Evolutionary conservation across 495 filamentous ascomycete species (phyloP).

Genomic region (Aspergillus campestris): DNA sequence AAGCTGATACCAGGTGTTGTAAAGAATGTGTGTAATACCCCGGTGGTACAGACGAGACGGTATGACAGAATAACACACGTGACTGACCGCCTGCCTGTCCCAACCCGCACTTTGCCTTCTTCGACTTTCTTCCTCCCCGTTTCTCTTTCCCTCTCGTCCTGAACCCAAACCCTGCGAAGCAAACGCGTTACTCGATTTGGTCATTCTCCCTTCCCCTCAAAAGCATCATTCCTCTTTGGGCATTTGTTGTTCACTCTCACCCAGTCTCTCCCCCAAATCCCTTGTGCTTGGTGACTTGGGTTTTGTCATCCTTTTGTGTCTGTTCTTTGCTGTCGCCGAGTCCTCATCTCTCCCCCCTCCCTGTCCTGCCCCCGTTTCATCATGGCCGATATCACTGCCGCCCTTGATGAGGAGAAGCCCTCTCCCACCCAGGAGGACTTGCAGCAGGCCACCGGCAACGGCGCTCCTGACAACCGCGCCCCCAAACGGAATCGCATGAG

Average conservation of each 20-base stretch:
- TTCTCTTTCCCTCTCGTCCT: slow-evolving; percentile 29
- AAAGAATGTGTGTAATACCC: too few species aligned
- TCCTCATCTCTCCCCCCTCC: neutral
- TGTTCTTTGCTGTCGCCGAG: neutral
- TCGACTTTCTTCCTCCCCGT: slow-evolving; percentile 27
- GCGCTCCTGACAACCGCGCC: slow-evolving; percentile 63
- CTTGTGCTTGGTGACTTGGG: slow-evolving; percentile 5
- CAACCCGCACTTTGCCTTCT: slow-evolving; percentile 35
- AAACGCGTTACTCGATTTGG: slow-evolving; percentile 50
- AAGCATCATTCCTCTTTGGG: slow-evolving; percentile 44
- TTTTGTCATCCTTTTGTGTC: slow-evolving; percentile 6
- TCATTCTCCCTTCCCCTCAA: slow-evolving; percentile 32
- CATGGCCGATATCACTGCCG: slow-evolving; percentile 41
- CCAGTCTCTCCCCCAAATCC: slow-evolving; percentile 15
- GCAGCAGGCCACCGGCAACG: slow-evolving; percentile 41
- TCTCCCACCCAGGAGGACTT: slow-evolving; percentile 45
- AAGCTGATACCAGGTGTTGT: too few species aligned
- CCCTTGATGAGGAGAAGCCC: slow-evolving; percentile 36
- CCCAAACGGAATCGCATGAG: slow-evolving; percentile 82
- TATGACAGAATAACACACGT: slow-evolving; percentile 12
- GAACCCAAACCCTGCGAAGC: slow-evolving; percentile 35
- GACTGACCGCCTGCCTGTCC: slow-evolving; percentile 35
- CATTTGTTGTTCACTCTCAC: slow-evolving; percentile 15
- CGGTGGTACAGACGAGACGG: too few species aligned
- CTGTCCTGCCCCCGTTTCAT: slow-evolving; percentile 7